These are phyloP conservation scores for Arachis monticola DNA, from an alignment of 331 rosid species.

Conservation along the genomic window DNA sequence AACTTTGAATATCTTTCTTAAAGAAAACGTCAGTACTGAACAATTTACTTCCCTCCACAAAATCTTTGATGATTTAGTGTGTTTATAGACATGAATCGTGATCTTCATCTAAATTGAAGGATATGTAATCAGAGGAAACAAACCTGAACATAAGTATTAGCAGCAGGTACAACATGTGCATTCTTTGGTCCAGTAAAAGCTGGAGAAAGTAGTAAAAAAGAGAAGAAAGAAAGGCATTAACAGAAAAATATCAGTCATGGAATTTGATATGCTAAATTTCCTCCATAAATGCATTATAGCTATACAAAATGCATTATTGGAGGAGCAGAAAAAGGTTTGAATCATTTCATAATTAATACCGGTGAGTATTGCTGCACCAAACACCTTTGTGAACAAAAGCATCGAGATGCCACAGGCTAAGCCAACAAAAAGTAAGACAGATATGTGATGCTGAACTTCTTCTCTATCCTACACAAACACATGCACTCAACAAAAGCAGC, in stretches of 20 bases:
- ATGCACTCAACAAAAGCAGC: constrained; percentile 37
- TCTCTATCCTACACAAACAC: constrained; percentile 70
- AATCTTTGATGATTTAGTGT: neutral
- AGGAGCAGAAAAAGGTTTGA: constrained; percentile 39
- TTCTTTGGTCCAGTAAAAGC: constrained; percentile 85
- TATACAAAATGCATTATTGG: constrained; percentile 27
- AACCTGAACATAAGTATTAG: constrained; percentile 89
- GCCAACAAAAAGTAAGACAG: constrained; percentile 82
- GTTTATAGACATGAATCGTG: constrained; percentile 23
- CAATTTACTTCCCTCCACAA: constrained; percentile 27
- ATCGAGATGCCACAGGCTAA: constrained; percentile 71
- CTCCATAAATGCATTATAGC: constrained; percentile 27
- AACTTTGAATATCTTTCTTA: constrained; percentile 9
- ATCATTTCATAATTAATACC: constrained; percentile 57
- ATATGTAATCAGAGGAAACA: constrained; percentile 16
- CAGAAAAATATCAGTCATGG: constrained; percentile 45
- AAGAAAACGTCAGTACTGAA: neutral
- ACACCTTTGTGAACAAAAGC: constrained; percentile 75
- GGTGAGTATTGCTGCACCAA: constrained; percentile 68
- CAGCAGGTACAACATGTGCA: constrained; percentile 69
- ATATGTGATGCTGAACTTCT: constrained; percentile 89
- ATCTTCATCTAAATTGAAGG: constrained; percentile 34
- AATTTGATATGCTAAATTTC: constrained; percentile 37
- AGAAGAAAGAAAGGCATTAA: constrained; percentile 32
- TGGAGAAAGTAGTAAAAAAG: constrained; percentile 32